Evolutionary conservation across 73 alveolate species (phyloP), one percentile per base, ranked within the genome.

Genomic region (Stentor coeruleus): DNA sequence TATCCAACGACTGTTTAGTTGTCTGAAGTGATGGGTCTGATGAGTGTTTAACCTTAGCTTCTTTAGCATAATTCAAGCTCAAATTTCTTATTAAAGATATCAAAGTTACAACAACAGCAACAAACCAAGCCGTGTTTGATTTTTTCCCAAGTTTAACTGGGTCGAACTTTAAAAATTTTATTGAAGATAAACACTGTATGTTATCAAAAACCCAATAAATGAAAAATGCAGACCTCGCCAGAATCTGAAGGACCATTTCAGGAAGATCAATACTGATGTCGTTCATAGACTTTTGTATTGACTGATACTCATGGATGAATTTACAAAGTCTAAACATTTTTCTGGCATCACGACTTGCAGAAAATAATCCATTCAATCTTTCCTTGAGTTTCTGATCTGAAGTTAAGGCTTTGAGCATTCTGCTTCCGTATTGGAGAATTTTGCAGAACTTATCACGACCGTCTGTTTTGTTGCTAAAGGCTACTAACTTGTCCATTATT

Each of bases 291-390:
- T 57, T 57, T 20, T 57, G 15, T 57, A 57, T 57, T 1, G 73
- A n/a, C 15, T 57, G 35, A 57, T 20, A 20, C 1, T 57, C 73
- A 31, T 57, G 73, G 2, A 57, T 57, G 15, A n/a, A n/a, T 57
- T 57, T 57, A 57, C 15, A 57, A 57, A 57, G 73, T 0, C 73
- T n/a, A 57, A 57, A 57, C 73, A 57, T 57, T 57, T 57, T 57
- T 57, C 73, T 57, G 73, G 73, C 15, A 57, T 20, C 15, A 57
- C 35, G 15, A 20, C 35, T 20, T 20, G 73, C 73, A 20, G 73
- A 57, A 57, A 57, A 57, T n/a, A 57, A 31, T 0, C 73, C 73
- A 1, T 57, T n/a, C 1, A 57, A 57, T 57, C 2, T 57, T 57
- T 57, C 73, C 28, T 57, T 57, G 15, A 57, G 28, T 0, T 57